Base-by-base conservation (phyloP, 1,139 yeast genomes). In the Zygotorulaspora mrakii region DNA sequence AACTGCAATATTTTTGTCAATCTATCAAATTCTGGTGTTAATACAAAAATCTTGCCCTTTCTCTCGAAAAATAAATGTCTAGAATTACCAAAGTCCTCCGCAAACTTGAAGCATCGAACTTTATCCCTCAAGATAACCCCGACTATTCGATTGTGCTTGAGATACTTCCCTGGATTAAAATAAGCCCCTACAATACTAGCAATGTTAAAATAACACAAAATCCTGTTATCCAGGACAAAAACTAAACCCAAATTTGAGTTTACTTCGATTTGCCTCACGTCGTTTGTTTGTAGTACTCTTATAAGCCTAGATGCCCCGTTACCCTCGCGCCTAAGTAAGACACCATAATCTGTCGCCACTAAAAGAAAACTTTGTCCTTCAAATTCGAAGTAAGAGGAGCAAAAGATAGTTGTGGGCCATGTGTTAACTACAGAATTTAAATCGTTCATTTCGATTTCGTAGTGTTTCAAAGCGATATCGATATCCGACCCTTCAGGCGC, bases 401-500 rank as follows among this genome's bases (percentile, higher is more conserved):
- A 71, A 28, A 71, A 70, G 3, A 78, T 65, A 1, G 74, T 74
- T 1, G 50, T 42, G 3, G 47, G 44, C 26, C 24, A 23, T 16
- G 31, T 37, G 13, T 47, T 50, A 9, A 49, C 40, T 14, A 48
- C 54, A 14, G 37, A 31, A 32, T 20, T 25, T 48, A 23, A 39
- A 33, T 13, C 17, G 10, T 8, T 5, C 16, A 27, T 52, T 57
- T 46, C 57, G 69, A 24, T 42, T 53, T 10, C 54, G 31, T 59
- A 56, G 21, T 52, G 53, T 18, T 59, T 57, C 25, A 74, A 56
- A 3, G 79, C 76, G 4, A 70, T 60, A 46, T 79, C 80, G 16
- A 84, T 60, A 1, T 82, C 83, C 22, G 86, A 85, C 12, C 75
- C 73, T n/a, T 76, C 71, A 0, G 81, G 73, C 41, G 78, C 73